These are phyloP conservation scores for Naganishia kalamii DNA, from an alignment of 768 basidiomycete genomes.

Conservation along the genomic window DNA sequence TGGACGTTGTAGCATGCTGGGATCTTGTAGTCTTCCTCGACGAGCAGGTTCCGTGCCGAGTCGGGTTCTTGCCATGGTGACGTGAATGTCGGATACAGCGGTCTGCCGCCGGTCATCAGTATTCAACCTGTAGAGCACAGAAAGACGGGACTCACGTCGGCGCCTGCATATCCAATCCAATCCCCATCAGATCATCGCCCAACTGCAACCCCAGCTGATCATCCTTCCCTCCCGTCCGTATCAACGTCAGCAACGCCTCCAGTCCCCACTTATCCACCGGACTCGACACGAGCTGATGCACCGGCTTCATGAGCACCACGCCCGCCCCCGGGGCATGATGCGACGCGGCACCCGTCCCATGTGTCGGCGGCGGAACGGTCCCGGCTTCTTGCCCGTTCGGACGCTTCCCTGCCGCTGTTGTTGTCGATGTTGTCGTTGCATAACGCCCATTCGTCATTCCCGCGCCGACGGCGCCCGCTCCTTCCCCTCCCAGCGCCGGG, in stretches of 20 bases:
- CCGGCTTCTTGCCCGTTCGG: too few relatives aligned
- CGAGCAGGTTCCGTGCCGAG: slow-evolving; percentile 62
- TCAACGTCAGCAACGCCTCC: slow-evolving; percentile 65
- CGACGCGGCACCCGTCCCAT: too few relatives aligned
- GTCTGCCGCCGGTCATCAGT: slow-evolving; percentile 50
- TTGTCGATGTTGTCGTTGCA: slow-evolving; percentile 4
- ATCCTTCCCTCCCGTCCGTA: slow-evolving; percentile 41
- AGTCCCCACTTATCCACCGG: slow-evolving; percentile 95
- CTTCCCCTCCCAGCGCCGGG: slow-evolving; percentile 11
- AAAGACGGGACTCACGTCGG: slow-evolving; percentile 59
- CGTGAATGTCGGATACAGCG: slow-evolving; percentile 84
- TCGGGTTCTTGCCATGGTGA: slow-evolving; percentile 92
- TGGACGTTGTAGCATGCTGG: slow-evolving; percentile 90
- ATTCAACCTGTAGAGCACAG: background rate
- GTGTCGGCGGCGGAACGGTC: too few relatives aligned
- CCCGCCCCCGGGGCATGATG: slow-evolving; percentile 12
- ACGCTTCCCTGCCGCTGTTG: slow-evolving; percentile 36
- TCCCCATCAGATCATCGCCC: slow-evolving; percentile 83
- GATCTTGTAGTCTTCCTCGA: slow-evolving; percentile 87
- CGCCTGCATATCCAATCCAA: slow-evolving; percentile 82
- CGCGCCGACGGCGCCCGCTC: background rate
- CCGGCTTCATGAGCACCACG: slow-evolving; percentile 51
- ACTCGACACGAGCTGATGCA: slow-evolving; percentile 83
- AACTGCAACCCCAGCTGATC: slow-evolving; percentile 54
- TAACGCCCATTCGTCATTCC: background rate